Conservation (phyloP, 2,329 filamentous ascomycete genomes). For the Colletotrichum siamense region DNA sequence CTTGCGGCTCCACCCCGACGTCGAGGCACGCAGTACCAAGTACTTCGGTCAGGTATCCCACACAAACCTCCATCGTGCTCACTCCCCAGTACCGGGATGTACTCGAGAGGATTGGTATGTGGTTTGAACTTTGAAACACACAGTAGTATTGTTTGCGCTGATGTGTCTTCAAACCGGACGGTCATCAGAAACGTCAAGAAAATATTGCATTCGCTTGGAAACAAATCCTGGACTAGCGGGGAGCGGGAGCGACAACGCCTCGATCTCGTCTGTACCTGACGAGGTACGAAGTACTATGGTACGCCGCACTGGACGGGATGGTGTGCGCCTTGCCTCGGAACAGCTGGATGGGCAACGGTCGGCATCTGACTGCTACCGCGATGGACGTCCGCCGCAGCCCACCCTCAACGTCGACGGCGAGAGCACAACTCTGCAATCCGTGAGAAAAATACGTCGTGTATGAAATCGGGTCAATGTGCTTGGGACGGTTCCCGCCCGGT, state of each 20-base stretch:
- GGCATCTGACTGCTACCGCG: constrained; percentile 3
- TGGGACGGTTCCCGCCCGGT: neutral
- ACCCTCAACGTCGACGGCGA: neutral
- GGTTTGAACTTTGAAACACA: constrained; percentile 22
- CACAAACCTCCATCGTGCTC: neutral
- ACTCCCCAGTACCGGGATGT: neutral
- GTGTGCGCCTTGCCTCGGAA: constrained; percentile 5
- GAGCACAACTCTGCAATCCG: neutral
- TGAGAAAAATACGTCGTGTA: neutral
- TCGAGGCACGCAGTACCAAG: neutral
- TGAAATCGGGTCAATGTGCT: neutral
- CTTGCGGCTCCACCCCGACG: constrained; percentile 16
- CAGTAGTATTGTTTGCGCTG: constrained; percentile 19
- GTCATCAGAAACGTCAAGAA: constrained; percentile 15
- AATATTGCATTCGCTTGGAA: neutral
- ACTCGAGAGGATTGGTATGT: neutral
- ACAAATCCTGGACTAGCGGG: neutral
- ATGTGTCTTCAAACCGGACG: constrained; percentile 20
- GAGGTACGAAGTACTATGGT: neutral
- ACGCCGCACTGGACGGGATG: neutral
- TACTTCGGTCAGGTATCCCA: neutral
- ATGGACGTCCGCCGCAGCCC: neutral
- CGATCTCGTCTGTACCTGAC: constrained; percentile 7
- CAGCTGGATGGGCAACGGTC: constrained; percentile 3
- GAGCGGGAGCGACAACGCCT: neutral